Base-by-base conservation (phyloP, 768 basidiomycete species). In the Phylloporus sp. region DNA sequence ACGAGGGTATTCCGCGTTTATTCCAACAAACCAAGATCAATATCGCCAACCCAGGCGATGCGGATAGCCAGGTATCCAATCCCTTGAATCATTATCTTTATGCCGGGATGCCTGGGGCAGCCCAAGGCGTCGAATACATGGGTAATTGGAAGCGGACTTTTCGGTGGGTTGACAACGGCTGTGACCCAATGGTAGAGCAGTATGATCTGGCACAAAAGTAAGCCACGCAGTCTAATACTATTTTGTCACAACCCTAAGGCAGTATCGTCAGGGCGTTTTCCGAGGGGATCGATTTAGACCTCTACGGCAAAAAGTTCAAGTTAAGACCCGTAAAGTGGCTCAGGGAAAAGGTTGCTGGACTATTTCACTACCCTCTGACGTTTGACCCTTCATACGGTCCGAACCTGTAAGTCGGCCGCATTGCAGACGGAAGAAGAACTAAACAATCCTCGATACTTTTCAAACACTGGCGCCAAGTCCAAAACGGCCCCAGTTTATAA, bases 311-410 rank as follows among this genome's bases (percentile, higher is more conserved):
- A 1, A 1, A 8, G 6, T 12, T 35, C 18, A 2, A n/a, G 1
- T 8, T 49, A 3, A 11, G 27, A 6, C 57, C 60, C 23, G 35
- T 59, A 3, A 12, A 9, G 23, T 55, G 60, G 60, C 56, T 61
- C 8, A 62, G 60, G 39, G 24, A 0, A 28, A 61, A 61, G 29
- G 40, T 61, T 2, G 45, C 53, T 18, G 48, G 23, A 11, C 28
- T 61, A 7, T 61, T 61, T 20, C 52, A 50, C 3, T 62, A 59
- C 16, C 53, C 58, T 34, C 34, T 61, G 24, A 59, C 56, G 2
- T 39, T 49, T 1, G 0, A 58, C 11, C 39, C 46, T 15, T 42
- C 41, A n/a, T 61, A 62, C 6, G 51, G 49, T 6, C 46, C 56
- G 1, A 61, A 61, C 49, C 41, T 61, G 60, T 61, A 42, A 35